Evolutionary conservation across 257 asterid species (phyloP), one percentile per base, ranked within the genome.

Genomic region (Verbena officinalis): DNA sequence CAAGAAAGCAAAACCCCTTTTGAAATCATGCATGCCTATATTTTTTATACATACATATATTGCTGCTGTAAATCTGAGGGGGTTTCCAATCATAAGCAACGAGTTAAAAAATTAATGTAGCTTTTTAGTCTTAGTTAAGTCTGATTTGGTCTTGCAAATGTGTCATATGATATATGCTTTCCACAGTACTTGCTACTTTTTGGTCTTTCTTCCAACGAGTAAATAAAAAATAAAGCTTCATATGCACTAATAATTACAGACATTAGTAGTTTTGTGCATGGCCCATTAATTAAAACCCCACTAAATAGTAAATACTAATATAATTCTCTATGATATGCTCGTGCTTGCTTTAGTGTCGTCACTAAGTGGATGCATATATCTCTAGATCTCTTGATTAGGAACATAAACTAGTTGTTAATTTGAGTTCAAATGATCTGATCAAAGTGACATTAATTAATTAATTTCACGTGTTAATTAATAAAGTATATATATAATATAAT

Each of bases 1-100:
- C 40, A 7, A 72, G 43, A 65, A 58, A 51, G 63, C 59, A 58
- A 27, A 50, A 30, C 31, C 63, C 68, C 53, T 63, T 72, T 67
- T 58, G 33, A 15, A 14, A 12, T 31, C 66, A 42, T 72, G 60
- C 34, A 51, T 72, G 23, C 3, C 20, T 13, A 30, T 30, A 30
- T 30, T 2, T 30, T 30, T 3, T 30, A 30, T 30, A 30, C 7
- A 30, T 30, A 30, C 7, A 30, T 30, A 53, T 54, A n/a, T 34
- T 57, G 53, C 44, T n/a, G n/a, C n/a, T 55, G 5, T 20, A 12
- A 46, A 17, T 16, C 11, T 9, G 12, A 21, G 34, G 17, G 24
- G 21, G 2, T 27, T 39, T 38, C 23, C 71, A 55, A 57, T 72
- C 60, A 64, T 72, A 58, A 57, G 63, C 57, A 56, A 40, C 22